A percentile compares a stretch with the other conserved stretches of the same genome.
phyloP scores from a whole-genome alignment of 371 early-diverging fungal genomes.

The Capillidium heterosporum region DNA sequence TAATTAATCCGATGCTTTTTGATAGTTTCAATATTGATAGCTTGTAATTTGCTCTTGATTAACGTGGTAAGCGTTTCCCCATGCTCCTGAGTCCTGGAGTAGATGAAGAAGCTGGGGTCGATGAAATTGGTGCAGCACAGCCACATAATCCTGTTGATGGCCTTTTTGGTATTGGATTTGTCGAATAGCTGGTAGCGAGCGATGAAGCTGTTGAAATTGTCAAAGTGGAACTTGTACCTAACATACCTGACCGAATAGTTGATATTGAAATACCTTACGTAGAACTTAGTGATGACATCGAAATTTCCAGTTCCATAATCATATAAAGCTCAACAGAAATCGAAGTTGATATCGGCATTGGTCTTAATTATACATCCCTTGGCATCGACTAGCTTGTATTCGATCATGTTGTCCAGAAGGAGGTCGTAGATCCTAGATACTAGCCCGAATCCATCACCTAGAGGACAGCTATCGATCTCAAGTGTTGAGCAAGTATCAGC shows the following conservation, averaged over 20 bases:
- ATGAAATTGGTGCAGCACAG: too few relatives aligned
- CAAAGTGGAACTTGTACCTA: constrained; percentile 2
- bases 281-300: constrained; percentile 28
- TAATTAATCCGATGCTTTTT: too few relatives aligned
- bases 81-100: too few relatives aligned
- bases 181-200: background rate
- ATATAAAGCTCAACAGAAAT: constrained; percentile 36
- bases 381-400: constrained; percentile 22
- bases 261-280: constrained; percentile 11
- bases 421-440: constrained; percentile 17
- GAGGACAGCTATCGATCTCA: constrained; percentile 15
- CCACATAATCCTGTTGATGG: too few relatives aligned
- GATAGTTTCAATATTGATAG: too few relatives aligned
- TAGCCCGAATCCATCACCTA: constrained; percentile 24
- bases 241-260: too few relatives aligned
- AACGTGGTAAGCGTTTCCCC: too few relatives aligned
- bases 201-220: background rate
- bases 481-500: constrained; percentile 19
- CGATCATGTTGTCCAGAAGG: constrained; percentile 25
- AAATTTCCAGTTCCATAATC: constrained; percentile 33
- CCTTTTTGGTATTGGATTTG: background rate
- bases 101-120: too few relatives aligned
- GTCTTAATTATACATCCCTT: constrained; percentile 23
- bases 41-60: too few relatives aligned
- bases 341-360: constrained; percentile 16